A percentile compares a stretch with the other conserved stretches of the same genome.
phyloP scores from a whole-genome alignment of 441 rosid species.

The Adansonia grandidieri region DNA sequence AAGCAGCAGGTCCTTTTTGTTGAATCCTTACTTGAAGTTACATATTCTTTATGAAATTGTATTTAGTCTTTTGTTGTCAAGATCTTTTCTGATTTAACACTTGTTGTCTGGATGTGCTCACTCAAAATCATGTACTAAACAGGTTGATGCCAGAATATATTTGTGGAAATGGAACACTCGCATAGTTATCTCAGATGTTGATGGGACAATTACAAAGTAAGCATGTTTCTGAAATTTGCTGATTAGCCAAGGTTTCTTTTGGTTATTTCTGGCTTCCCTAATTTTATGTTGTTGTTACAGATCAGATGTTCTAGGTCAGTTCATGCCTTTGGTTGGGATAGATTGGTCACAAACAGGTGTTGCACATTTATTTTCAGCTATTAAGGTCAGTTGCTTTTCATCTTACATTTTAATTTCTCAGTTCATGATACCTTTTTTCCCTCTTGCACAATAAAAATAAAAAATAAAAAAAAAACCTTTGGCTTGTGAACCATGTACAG shows the following conservation, averaged over 20 bases:
- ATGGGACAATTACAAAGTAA: conserved; percentile 96
- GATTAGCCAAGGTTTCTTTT: conserved; percentile 20
- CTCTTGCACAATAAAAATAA: background rate
- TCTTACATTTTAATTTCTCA: conserved; percentile 25
- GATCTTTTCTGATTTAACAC: background rate
- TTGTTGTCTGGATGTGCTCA: conserved; percentile 11
- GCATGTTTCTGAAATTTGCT: conserved; percentile 28
- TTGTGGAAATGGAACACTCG: conserved; percentile 96
- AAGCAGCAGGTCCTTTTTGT: conserved; percentile 70
- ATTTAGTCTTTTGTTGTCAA: conserved; percentile 14
- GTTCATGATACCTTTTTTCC: conserved; percentile 10
- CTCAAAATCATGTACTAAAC: conserved; percentile 28
- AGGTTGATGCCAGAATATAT: conserved; percentile 96
- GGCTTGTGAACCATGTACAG: conserved; percentile 7
- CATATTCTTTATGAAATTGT: conserved; percentile 10
- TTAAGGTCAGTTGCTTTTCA: conserved; percentile 65
- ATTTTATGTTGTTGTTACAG: conserved; percentile 44
- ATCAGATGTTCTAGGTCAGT: conserved; percentile 98
- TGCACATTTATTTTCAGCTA: conserved; percentile 85
- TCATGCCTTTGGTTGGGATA: conserved; percentile 95
- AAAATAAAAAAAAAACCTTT: background rate
- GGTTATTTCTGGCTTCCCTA: conserved; percentile 24
- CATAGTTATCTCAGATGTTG: conserved; percentile 93
- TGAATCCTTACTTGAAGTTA: conserved; percentile 20
- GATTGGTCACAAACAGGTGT: conserved; percentile 99